Base-by-base conservation (phyloP, 805 yeast species). In the Spathaspora passalidarum region DNA sequence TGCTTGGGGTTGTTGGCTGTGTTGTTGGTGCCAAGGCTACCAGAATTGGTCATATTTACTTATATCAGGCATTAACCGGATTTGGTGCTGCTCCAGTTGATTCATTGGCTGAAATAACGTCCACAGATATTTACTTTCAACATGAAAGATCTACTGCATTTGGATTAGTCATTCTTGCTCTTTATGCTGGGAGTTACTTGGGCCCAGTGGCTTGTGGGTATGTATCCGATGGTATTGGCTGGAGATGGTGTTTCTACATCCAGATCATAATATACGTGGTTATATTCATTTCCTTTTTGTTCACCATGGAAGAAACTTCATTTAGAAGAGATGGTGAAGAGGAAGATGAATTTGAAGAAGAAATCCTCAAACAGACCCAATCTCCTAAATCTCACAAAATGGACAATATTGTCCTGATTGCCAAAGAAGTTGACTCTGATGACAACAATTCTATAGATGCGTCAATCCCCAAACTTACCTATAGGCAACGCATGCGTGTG, bases 151-250 rank as follows among this genome's bases (percentile, higher is more conserved):
- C 65, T 40, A 68, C 55, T 38, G 66, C 50, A 46, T 62, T 57
- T 51, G 51, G 67, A 5, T 56, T 55, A 49, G 47, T 66, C 23
- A 53, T 74, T 4, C 62, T 75, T 47, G 75, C 76, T 2, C 62
- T 74, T 32, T 74, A 72, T 50, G 62, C 66, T 21, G 79, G 78
- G 19, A 59, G 67, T 32, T 64, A 69, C 48, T 54, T 75, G 19
- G 78, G 75, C 3, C 79, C 79, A 11, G 68, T 70, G 34, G 65
- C 69, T 23, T 62, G 72, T 14, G 79, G 79, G 4, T 75, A 70
- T 51, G 61, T 75, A 38, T 67, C 62, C 21, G 66, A 59, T 20
- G 45, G 54, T 13, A 55, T 63, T 25, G 66, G 68, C 23, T n/a
- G n/a, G n/a, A n/a, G n/a, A n/a, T n/a, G n/a, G n/a, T n/a, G n/a